Base-by-base conservation (phyloP, 768 basidiomycete genomes). In the Pulveroboletus sp. region DNA sequence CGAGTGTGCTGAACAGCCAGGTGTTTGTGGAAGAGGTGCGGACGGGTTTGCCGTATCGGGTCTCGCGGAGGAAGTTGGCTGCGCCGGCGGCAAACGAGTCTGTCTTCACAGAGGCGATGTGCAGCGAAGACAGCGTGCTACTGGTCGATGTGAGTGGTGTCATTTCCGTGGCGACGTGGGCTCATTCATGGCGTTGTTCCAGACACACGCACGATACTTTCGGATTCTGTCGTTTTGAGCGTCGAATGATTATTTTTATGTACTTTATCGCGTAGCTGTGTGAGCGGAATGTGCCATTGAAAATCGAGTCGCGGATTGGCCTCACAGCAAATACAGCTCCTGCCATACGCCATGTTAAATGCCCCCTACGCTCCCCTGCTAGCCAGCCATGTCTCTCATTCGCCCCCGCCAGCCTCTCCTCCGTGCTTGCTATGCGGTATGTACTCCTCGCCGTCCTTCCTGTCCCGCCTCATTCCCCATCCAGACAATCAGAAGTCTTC, bases 101-200 rank as follows among this genome's bases (percentile, higher is more conserved):
- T 0, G 33, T 25, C 1, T 67, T 59, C 40, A 50, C 57, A 24
- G 61, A 63, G 29, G 72, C 70, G 8, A 75, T 85, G 75, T 77
- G 81, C 67, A 76, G 72, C 52, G 80, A 82, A 60, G 82, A 84
- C 62, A 69, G 66, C 50, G 52, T 84, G 8, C 64, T 85, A 41
- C 63, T 80, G 4, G 77, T 82, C 33, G 71, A 78, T 58, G 75
- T 78, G 14, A 40, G 67, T 55, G 20, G 21, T 13, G 27, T 25
- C 16, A 13, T 43, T 33, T 43, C 45, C 38, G 34, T 20, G 34
- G 12, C 13, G 21, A 19, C 9, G 4, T 19, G 14, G 20, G 36
- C 43, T 53, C 34, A 48, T 9, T n/a, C n/a, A n/a, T n/a, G n/a
- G 11, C 16, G 13, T 6, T 2, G 4, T 39, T n/a, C 14, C 45